phyloP scores from a whole-genome alignment of 163 green algal species.

The Smithsoniella earleae region DNA sequence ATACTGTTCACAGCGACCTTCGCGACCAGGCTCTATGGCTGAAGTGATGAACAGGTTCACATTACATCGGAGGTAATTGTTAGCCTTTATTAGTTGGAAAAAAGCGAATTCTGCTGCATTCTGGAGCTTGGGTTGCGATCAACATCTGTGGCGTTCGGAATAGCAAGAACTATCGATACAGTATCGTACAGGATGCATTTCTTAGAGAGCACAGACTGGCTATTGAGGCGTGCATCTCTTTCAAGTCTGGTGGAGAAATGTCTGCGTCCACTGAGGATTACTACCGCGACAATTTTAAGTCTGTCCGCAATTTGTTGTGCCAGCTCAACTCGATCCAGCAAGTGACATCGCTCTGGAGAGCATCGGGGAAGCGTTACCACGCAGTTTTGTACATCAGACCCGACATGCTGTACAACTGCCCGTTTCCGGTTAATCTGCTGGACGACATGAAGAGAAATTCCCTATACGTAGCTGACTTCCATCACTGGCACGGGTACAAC shows the following conservation, averaged over 20 bases:
- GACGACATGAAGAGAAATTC: not conserved
- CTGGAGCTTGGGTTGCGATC: not conserved
- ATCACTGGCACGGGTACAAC: constrained; percentile 19
- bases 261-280: constrained; percentile 23
- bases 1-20: no score
- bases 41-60: not conserved
- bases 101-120: not conserved
- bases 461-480: constrained; percentile 24
- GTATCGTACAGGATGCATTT: constrained; percentile 10
- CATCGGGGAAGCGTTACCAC: not conserved
- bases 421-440: not conserved
- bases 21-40: not conserved
- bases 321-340: constrained; percentile 27
- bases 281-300: constrained; percentile 15
- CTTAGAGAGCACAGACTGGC: constrained; percentile 10
- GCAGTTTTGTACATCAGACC: constrained; percentile 15
- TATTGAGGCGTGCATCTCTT: not conserved
- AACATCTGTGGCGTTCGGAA: not conserved
- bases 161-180: not conserved
- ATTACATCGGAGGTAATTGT: not conserved
- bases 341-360: constrained; percentile 4
- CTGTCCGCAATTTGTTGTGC: not conserved
- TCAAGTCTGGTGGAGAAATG: not conserved
- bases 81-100: not conserved
- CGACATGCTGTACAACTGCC: constrained; percentile 22